Conservation (phyloP, 1,284 basidiomycete genomes). For the Ceratobasidium sp. region DNA sequence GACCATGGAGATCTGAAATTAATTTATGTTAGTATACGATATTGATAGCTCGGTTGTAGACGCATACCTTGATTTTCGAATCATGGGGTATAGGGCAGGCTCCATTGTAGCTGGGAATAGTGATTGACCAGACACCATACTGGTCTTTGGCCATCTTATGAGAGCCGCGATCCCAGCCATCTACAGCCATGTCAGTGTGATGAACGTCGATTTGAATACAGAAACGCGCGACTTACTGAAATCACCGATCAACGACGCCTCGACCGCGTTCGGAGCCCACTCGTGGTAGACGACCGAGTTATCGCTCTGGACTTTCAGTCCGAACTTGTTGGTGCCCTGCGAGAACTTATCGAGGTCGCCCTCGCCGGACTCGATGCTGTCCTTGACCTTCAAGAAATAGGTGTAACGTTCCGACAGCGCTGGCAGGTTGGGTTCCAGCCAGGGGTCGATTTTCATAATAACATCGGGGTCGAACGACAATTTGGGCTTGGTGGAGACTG, state of each 20-base stretch:
- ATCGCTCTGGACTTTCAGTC: slow-evolving; percentile 77
- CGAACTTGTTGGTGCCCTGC: slow-evolving; percentile 86
- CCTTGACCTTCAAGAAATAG: slow-evolving; percentile 77
- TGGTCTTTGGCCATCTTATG: slow-evolving; percentile 87
- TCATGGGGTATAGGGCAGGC: slow-evolving; percentile 91
- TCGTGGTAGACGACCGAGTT: slow-evolving; percentile 87
- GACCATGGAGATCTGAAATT: slow-evolving; percentile 82
- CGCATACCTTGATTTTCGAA: slow-evolving; percentile 85
- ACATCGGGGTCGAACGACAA: slow-evolving; percentile 30
- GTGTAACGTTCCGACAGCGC: slow-evolving; percentile 79
- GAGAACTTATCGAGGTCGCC: slow-evolving; percentile 92
- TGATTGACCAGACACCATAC: slow-evolving; percentile 95
- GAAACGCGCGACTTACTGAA: slow-evolving; percentile 77
- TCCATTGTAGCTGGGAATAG: slow-evolving; percentile 77
- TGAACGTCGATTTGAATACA: slow-evolving; percentile 30
- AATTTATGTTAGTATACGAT: slow-evolving; percentile 12
- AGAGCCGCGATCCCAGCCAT: slow-evolving; percentile 85
- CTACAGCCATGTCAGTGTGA: slow-evolving; percentile 57
- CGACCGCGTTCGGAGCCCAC: slow-evolving; percentile 92
- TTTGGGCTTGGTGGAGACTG: slow-evolving; percentile 6
- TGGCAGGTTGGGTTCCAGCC: slow-evolving; percentile 79
- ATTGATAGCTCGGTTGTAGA: neutral
- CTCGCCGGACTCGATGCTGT: slow-evolving; percentile 77
- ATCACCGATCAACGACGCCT: slow-evolving; percentile 90
- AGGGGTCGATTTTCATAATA: slow-evolving; percentile 65